phyloP scores from a whole-genome alignment of 2,329 filamentous ascomycete genomes.

The Fusarium sp. region DNA sequence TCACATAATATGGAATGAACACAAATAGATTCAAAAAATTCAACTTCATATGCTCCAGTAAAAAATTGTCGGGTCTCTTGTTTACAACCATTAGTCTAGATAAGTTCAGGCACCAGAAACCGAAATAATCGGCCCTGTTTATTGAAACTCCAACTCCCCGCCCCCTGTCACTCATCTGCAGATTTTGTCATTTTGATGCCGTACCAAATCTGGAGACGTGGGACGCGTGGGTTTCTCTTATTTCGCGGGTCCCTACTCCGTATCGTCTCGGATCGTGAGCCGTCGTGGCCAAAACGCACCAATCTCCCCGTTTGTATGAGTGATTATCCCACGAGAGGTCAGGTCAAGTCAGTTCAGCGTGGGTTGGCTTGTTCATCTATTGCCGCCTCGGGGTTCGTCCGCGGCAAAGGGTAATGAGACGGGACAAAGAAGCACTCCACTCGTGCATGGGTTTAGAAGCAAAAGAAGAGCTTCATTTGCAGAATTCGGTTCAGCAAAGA shows the following conservation, averaged over 20 bases:
- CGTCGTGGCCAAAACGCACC: conserved; percentile 7
- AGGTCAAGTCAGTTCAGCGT: conserved; percentile 15
- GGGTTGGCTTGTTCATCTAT: conserved; percentile 11
- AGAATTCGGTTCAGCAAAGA: conserved; percentile 3
- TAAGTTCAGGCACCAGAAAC: no score
- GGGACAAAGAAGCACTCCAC: conserved; percentile 31
- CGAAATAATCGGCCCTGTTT: neutral
- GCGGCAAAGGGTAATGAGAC: conserved; percentile 9
- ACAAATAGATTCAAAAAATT: no score
- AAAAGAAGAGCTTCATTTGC: conserved; percentile 10
- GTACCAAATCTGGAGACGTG: conserved; percentile 19
- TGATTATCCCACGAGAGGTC: conserved; percentile 28
- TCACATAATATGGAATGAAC: no score
- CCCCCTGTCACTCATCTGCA: conserved; percentile 37
- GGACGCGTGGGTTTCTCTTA: conserved; percentile 27
- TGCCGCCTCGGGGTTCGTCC: conserved; percentile 21
- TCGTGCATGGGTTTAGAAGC: conserved; percentile 6
- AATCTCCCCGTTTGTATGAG: conserved; percentile 27
- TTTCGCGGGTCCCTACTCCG: conserved; percentile 27
- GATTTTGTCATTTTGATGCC: conserved; percentile 18
- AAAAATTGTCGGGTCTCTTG: no score
- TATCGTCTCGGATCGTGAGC: conserved; percentile 18
- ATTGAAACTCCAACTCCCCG: conserved; percentile 38
- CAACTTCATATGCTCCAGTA: no score
- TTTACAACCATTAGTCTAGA: no score